Evolutionary conservation across 441 rosid species (phyloP).

Genomic region (Corymbia calophylla): DNA sequence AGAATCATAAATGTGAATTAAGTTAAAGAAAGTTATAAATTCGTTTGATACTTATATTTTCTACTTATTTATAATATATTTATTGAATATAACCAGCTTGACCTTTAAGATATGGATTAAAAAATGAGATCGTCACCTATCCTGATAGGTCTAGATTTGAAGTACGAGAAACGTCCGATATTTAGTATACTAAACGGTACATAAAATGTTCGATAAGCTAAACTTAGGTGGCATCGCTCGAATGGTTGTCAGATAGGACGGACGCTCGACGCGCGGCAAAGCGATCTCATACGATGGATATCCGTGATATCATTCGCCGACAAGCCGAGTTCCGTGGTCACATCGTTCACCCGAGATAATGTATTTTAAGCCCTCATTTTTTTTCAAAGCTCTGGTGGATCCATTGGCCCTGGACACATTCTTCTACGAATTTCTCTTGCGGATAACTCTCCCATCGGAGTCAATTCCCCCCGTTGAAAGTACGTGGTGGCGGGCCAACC

Average conservation of each 20-base stretch:
- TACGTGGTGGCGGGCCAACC: not conserved
- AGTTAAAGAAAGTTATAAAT: too few relatives aligned
- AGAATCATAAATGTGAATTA: not conserved
- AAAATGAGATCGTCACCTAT: not conserved
- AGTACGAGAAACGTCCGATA: not conserved
- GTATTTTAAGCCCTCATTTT: not conserved
- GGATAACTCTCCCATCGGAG: not conserved
- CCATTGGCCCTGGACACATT: not conserved
- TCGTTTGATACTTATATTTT: too few relatives aligned
- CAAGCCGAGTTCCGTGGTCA: not conserved
- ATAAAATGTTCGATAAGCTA: not conserved
- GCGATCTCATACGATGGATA: not conserved
- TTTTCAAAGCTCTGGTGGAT: accelerated
- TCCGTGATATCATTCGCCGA: not conserved
- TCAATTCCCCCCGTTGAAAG: not conserved
- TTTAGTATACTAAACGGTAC: not conserved
- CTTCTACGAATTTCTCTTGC: not conserved
- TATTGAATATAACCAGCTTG: too few relatives aligned
- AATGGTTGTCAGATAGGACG: not conserved
- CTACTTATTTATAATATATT: too few relatives aligned
- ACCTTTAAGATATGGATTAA: too few relatives aligned
- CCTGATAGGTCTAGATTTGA: not conserved
- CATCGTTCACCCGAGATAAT: not conserved
- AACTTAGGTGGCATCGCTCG: too few relatives aligned
- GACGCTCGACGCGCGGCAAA: too few relatives aligned